phyloP scores from a whole-genome alignment of 192 early-diverging fungal species.

The Diversispora epigaea region DNA sequence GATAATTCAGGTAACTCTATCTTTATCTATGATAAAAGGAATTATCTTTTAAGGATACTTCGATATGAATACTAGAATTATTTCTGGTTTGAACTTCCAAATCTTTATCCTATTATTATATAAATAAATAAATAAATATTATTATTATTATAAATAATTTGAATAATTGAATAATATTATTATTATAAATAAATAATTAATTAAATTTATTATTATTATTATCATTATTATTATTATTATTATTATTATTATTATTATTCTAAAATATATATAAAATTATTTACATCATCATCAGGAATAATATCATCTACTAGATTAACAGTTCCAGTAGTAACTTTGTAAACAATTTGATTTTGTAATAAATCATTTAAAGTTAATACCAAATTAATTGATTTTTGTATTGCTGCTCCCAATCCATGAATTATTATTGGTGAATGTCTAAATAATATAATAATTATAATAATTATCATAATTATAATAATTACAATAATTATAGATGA shows the following conservation, averaged over 20 bases:
- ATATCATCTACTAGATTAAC: slow-evolving; percentile 77
- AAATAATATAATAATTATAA: background rate
- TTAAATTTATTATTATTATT: too few relatives aligned
- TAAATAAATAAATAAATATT: background rate
- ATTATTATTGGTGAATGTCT: slow-evolving; percentile 65
- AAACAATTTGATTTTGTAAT: slow-evolving; percentile 56
- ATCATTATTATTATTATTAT: too few relatives aligned
- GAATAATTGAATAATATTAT: background rate
- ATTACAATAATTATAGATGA: too few relatives aligned
- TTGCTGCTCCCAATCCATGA: slow-evolving; percentile 78
- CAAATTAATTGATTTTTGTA: slow-evolving; percentile 64
- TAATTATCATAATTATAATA: background rate
- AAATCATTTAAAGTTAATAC: slow-evolving; percentile 62
- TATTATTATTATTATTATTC: background rate
- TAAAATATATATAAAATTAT: background rate
- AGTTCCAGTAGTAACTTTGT: slow-evolving; percentile 66
- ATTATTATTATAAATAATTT: too few relatives aligned
- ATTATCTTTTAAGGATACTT: slow-evolving; percentile 39
- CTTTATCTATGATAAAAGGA: background rate
- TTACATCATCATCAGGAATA: slow-evolving; percentile 64
- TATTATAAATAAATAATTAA: background rate
- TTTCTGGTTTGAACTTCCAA: slow-evolving; percentile 56
- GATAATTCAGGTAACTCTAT: background rate
- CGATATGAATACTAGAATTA: slow-evolving; percentile 73
- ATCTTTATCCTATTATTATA: slow-evolving; percentile 46